These are phyloP conservation scores for Podaxis sp. DNA, from an alignment of 768 basidiomycete species.

Conservation along the genomic window DNA sequence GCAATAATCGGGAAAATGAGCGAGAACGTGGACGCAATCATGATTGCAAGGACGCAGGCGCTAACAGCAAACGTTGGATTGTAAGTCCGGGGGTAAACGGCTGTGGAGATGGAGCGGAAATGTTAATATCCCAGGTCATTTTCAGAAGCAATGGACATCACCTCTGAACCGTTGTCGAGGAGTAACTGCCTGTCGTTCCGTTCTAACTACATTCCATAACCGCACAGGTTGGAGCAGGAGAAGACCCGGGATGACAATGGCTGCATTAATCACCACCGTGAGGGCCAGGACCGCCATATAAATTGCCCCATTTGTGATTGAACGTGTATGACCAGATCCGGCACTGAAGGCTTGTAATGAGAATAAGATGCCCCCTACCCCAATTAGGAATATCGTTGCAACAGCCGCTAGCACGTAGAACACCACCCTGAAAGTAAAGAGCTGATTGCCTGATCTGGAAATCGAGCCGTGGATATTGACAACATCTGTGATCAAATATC, in stretches of 20 bases:
- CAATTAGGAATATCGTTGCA: constrained; percentile 60
- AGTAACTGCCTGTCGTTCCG: constrained; percentile 62
- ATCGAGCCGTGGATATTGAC: constrained; percentile 54
- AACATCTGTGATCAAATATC: constrained; percentile 39
- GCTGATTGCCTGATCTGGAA: constrained; percentile 62
- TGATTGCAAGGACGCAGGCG: constrained; percentile 64
- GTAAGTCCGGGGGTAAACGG: constrained; percentile 71
- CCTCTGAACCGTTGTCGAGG: constrained; percentile 80
- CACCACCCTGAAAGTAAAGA: constrained; percentile 61
- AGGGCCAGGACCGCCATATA: constrained; percentile 67
- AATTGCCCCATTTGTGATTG: constrained; percentile 68
- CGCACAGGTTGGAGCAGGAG: constrained; percentile 72
- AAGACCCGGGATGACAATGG: constrained; percentile 69
- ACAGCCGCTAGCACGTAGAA: constrained; percentile 58
- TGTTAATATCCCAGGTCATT: constrained; percentile 9
- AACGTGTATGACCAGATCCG: constrained; percentile 34
- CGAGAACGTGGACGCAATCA: constrained; percentile 72
- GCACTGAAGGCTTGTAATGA: constrained; percentile 58
- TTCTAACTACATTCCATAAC: constrained; percentile 54
- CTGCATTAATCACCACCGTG: constrained; percentile 58
- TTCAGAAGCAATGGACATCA: constrained; percentile 30
- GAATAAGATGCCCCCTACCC: constrained; percentile 70
- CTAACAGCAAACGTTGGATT: constrained; percentile 68
- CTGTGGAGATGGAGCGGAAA: constrained; percentile 30
- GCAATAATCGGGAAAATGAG: constrained; percentile 77